A percentile compares a stretch with the other conserved stretches of the same genome.
Evolutionary conservation across 2,329 filamentous ascomycete genomes (phyloP).

Genomic region (Stachybotrys chartarum): DNA sequence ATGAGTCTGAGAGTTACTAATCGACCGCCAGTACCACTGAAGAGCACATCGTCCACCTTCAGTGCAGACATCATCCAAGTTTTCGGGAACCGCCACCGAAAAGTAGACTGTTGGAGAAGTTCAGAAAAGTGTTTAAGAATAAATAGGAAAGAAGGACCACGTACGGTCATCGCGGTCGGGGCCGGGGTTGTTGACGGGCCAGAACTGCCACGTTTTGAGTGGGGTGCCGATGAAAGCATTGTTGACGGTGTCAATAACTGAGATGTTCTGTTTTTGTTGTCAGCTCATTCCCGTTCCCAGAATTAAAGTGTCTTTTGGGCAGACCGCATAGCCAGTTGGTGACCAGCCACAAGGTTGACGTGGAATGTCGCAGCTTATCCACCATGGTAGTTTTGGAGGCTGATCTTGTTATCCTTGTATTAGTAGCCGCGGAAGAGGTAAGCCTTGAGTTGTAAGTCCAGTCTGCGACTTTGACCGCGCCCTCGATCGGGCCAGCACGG

Average conservation of each 20-base stretch:
- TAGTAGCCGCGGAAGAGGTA: background rate
- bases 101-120: too few species aligned
- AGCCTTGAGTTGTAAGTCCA: background rate
- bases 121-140: too few species aligned
- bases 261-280: background rate
- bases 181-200: background rate
- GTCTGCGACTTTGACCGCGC: background rate
- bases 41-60: too few species aligned
- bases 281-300: background rate
- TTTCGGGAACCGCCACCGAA: too few species aligned
- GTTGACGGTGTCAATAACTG: background rate
- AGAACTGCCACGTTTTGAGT: background rate
- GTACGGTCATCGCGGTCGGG: constrained; percentile 1
- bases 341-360: background rate
- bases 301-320: background rate
- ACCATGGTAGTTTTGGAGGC: background rate
- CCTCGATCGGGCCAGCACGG: constrained; percentile 2
- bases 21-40: too few species aligned
- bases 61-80: too few species aligned
- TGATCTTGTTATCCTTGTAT: background rate
- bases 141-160: too few species aligned
- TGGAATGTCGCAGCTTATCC: background rate
- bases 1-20: too few species aligned
- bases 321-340: background rate
- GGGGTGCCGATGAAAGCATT: background rate